Evolutionary conservation across 2,329 filamentous ascomycete genomes (phyloP).

Genomic region (Colletotrichum sp.): DNA sequence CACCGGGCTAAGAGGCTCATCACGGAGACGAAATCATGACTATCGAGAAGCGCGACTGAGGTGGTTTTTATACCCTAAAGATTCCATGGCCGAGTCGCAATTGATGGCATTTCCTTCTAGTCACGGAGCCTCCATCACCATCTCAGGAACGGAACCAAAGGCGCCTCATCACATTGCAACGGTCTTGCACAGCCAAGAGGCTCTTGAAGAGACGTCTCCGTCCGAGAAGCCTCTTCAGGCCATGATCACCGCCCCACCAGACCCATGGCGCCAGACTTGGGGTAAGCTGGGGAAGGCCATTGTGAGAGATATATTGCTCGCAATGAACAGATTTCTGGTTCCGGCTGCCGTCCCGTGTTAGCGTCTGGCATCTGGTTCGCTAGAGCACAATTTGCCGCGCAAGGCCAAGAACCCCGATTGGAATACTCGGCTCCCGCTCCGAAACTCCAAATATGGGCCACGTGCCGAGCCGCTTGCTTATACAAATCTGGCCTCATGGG

Average conservation of each 20-base stretch:
- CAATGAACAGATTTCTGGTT: not conserved
- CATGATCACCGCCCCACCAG: not conserved
- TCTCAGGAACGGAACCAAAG: slow-evolving; percentile 1
- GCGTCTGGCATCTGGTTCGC: not conserved
- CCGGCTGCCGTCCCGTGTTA: not conserved
- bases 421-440: not conserved
- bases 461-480: not conserved
- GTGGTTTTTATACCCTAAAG: not conserved
- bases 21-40: not conserved
- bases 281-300: not conserved
- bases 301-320: not conserved
- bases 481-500: not conserved
- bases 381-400: not conserved
- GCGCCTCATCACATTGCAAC: not conserved
- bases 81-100: not conserved
- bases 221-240: not conserved
- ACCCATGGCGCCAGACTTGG: not conserved
- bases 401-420: slow-evolving; percentile 9
- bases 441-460: not conserved
- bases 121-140: not conserved
- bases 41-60: not conserved
- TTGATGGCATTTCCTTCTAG: not conserved
- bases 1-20: not conserved
- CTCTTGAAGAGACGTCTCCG: not conserved
- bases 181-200: not conserved